phyloP scores from a whole-genome alignment of 148 eudicot genomes.

The Vaccinium corymbosum region DNA sequence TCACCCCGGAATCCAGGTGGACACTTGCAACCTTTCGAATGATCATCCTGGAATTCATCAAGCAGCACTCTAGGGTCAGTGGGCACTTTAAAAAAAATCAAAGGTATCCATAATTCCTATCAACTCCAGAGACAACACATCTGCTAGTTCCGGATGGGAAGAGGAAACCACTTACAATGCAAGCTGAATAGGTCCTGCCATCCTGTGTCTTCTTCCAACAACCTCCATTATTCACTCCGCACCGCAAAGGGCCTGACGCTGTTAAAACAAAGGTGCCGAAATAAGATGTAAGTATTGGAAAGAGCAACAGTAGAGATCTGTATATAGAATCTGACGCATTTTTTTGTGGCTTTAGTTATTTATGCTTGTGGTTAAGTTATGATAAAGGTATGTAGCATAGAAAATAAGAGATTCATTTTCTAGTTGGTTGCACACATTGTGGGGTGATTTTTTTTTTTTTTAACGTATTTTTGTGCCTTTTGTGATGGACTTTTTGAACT shows the following conservation, averaged over 20 bases:
- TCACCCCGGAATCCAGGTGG: conserved; percentile 87
- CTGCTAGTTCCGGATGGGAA: neutral
- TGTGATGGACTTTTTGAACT: neutral
- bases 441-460: neutral
- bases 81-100: neutral
- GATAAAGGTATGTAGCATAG: neutral
- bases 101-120: neutral
- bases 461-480: neutral
- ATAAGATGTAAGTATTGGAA: neutral
- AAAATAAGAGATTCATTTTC: neutral
- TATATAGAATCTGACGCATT: neutral
- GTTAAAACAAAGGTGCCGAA: conserved; percentile 15
- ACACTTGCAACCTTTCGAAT: conserved; percentile 74
- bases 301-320: neutral
- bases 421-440: neutral
- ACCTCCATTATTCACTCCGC: conserved; percentile 85
- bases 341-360: neutral
- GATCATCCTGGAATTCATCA: conserved; percentile 51
- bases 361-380: neutral
- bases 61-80: neutral
- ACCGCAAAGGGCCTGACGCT: conserved; percentile 77
- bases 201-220: conserved; percentile 79
- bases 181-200: conserved; percentile 84
- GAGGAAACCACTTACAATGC: conserved; percentile 56
- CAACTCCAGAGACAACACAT: neutral